These are phyloP conservation scores for Candida arabinofermentans DNA, from an alignment of 805 yeast genomes.

Conservation along the genomic window DNA sequence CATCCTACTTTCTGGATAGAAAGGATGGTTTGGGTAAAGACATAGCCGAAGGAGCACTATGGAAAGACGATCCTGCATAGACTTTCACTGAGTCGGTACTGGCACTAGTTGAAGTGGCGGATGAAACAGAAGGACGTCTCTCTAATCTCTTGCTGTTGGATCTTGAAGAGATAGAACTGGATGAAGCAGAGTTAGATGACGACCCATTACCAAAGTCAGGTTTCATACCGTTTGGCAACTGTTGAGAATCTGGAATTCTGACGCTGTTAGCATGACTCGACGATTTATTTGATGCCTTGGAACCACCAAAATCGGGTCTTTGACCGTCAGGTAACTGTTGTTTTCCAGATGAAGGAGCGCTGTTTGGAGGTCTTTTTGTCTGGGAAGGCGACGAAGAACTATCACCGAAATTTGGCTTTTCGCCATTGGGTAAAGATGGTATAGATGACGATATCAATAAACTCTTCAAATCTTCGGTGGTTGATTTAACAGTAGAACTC, in stretches of 20 bases:
- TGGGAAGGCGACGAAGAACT: constrained; percentile 7
- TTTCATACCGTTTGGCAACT: constrained; percentile 15
- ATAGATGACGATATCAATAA: constrained; percentile 14
- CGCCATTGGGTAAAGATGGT: constrained; percentile 20
- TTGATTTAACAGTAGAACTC: constrained; percentile 16
- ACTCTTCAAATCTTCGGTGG: constrained; percentile 21
- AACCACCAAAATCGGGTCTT: constrained; percentile 5
- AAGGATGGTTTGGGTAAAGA: constrained; percentile 55
- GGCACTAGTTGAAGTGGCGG: constrained; percentile 8
- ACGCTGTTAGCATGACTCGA: not conserved
- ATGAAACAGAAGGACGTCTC: constrained; percentile 7
- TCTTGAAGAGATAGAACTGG: constrained; percentile 17
- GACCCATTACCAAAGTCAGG: constrained; percentile 15
- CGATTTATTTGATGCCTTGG: constrained; percentile 5
- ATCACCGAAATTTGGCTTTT: constrained; percentile 18
- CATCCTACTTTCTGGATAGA: constrained; percentile 20
- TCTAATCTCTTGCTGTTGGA: constrained; percentile 9
- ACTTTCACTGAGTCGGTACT: constrained; percentile 19
- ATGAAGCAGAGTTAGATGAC: constrained; percentile 3
- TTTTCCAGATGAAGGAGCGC: constrained; percentile 1
- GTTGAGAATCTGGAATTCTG: constrained; percentile 9
- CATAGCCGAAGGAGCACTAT: constrained; percentile 52
- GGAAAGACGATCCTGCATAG: constrained; percentile 56
- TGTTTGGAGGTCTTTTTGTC: not conserved
- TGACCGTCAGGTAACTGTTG: constrained; percentile 3